Percentiles rank a stretch among this genome's conserved stretches.
Conservation (phyloP, 2,329 filamentous ascomycete species). For the Fonsecaea pugnacius region DNA sequence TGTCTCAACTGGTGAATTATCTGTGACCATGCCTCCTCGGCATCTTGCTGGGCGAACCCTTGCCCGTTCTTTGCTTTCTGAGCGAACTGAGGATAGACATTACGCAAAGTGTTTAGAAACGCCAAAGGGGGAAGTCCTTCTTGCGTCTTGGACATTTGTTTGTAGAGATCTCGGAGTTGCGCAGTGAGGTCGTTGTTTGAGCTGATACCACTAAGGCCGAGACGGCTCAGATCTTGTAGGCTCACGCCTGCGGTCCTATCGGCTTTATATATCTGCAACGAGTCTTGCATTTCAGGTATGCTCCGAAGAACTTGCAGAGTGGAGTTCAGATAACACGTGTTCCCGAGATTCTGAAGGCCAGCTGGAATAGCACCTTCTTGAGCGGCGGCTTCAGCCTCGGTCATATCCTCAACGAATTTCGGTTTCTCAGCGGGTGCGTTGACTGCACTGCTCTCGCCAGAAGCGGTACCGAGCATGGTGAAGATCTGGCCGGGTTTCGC, state of each 20-base stretch:
- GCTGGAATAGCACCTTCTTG: conserved; percentile 83
- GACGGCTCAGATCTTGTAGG: conserved; percentile 54
- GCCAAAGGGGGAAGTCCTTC: conserved; percentile 80
- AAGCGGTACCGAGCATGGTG: conserved; percentile 94
- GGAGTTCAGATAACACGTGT: conserved; percentile 98
- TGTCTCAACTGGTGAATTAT: conserved; percentile 82
- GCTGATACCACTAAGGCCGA: conserved; percentile 63
- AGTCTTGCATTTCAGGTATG: conserved; percentile 86
- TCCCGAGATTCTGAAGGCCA: conserved; percentile 88
- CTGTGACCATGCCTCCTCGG: conserved; percentile 97
- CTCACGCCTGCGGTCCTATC: conserved; percentile 39
- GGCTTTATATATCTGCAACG: conserved; percentile 67
- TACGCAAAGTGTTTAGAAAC: conserved; percentile 80
- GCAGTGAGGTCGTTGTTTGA: conserved; percentile 72
- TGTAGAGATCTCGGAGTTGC: conserved; percentile 81
- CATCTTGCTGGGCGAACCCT: conserved; percentile 96
- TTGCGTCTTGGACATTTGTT: conserved; percentile 86
- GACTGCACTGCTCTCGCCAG: conserved; percentile 61
- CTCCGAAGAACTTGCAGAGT: conserved; percentile 88
- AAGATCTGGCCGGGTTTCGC: conserved; percentile 85
- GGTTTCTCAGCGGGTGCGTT: conserved; percentile 70
- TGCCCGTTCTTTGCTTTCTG: conserved; percentile 80
- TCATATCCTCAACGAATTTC: conserved; percentile 97
- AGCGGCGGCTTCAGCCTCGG: conserved; percentile 84
- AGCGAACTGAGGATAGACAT: conserved; percentile 86